Evolutionary conservation across 352 stramenopile species (phyloP).

Genomic region (Phytopythium ostracodes): DNA sequence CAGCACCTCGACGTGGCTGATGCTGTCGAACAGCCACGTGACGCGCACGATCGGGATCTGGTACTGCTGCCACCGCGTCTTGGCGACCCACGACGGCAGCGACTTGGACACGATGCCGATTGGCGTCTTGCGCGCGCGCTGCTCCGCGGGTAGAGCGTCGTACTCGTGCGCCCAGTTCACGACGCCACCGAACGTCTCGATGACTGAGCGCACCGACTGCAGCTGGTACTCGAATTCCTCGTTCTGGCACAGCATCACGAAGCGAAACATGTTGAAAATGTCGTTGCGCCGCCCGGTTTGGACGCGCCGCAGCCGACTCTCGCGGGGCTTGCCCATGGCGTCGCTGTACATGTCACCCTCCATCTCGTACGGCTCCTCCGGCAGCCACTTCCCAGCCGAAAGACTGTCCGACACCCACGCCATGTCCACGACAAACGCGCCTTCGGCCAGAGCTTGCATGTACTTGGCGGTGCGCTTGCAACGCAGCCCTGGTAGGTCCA

Average conservation of each 20-base stretch:
- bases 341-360: conserved; percentile 78
- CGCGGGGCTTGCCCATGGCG: conserved; percentile 59
- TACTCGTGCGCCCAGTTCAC: conserved; percentile 32
- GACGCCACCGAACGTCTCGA: conserved; percentile 66
- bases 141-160: conserved; percentile 14
- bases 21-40: conserved; percentile 87
- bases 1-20: conserved; percentile 78
- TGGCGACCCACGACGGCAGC: conserved; percentile 38
- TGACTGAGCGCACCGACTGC: conserved; percentile 46
- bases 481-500: conserved; percentile 23
- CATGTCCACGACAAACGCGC: conserved; percentile 71
- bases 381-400: conserved; percentile 54
- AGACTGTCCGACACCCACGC: conserved; percentile 72
- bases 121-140: conserved; percentile 29
- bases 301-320: conserved; percentile 42
- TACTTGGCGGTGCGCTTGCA: conserved; percentile 86
- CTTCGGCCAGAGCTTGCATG: conserved; percentile 78
- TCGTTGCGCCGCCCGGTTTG: conserved; percentile 60
- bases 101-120: conserved; percentile 80
- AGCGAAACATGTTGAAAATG: conserved; percentile 74
- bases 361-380: conserved; percentile 71
- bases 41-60: conserved; percentile 84
- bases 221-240: conserved; percentile 76
- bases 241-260: conserved; percentile 66
- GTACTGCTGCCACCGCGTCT: conserved; percentile 53